A percentile compares a stretch with the other conserved stretches of the same genome.
phyloP scores from a whole-genome alignment of 2,329 filamentous ascomycete species.

The Daldinia eschscholtzii region DNA sequence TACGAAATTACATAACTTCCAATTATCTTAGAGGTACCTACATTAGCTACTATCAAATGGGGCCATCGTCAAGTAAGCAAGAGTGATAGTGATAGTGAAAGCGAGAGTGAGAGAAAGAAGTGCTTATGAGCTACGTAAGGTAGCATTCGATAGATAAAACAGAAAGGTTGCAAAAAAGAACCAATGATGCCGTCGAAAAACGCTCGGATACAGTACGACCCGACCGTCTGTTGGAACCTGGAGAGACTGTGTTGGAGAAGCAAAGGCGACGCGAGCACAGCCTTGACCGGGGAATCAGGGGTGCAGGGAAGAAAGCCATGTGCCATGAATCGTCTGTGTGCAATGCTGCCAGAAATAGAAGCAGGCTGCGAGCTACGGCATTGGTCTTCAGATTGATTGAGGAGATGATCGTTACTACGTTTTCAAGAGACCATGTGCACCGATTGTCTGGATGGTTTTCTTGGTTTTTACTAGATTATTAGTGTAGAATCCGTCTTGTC shows the following conservation, averaged over 20 bases:
- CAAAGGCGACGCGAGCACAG: slow-evolving; percentile 33
- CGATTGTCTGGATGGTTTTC: slow-evolving; percentile 37
- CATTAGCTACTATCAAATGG: too few species aligned
- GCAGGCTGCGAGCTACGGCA: slow-evolving; percentile 35
- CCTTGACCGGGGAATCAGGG: slow-evolving; percentile 33
- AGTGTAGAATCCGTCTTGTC: not conserved
- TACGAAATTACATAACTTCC: not conserved
- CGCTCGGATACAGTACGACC: slow-evolving; percentile 20
- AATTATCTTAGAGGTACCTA: not conserved
- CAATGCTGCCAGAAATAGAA: slow-evolving; percentile 43
- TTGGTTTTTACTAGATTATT: slow-evolving; percentile 6
- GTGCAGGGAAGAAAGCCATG: slow-evolving; percentile 40
- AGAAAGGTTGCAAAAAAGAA: not conserved
- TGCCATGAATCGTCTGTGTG: slow-evolving; percentile 41
- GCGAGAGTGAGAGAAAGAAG: not conserved
- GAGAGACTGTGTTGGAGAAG: slow-evolving; percentile 41
- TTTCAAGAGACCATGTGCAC: slow-evolving; percentile 34
- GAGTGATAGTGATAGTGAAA: too few species aligned
- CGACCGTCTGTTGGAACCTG: slow-evolving; percentile 34
- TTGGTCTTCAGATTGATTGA: slow-evolving; percentile 43
- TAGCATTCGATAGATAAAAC: slow-evolving; percentile 9
- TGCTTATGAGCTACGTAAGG: slow-evolving; percentile 1
- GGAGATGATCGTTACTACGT: slow-evolving; percentile 31
- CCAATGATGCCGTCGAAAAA: slow-evolving; percentile 27
- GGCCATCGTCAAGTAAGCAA: slow-evolving; percentile 5